These are phyloP conservation scores for Hanseniaspora jakobsenii DNA, from an alignment of 805 yeast species.

Conservation along the genomic window DNA sequence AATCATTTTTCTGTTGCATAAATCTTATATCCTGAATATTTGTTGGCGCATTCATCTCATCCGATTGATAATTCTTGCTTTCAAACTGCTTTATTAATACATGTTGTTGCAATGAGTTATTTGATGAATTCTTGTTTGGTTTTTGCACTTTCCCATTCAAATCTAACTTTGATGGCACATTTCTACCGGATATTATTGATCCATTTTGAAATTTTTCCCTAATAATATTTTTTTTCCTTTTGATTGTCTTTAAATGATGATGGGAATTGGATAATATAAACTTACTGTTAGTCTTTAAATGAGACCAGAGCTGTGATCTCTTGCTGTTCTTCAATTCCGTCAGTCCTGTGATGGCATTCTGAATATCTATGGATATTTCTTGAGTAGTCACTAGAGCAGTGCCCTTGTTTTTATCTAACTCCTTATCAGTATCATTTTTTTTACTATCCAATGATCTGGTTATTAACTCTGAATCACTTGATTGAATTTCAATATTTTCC, in stretches of 20 bases:
- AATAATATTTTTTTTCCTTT: constrained; percentile 12
- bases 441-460: too few species aligned
- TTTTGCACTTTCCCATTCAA: constrained; percentile 2
- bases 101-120: constrained; percentile 1
- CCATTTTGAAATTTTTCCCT: constrained; percentile 13
- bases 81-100: constrained; percentile 4
- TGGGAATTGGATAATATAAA: constrained; percentile 13
- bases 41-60: too few species aligned
- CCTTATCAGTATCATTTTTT: too few species aligned
- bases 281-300: constrained; percentile 10
- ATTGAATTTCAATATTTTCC: too few species aligned
- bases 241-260: constrained; percentile 12
- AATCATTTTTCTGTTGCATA: constrained; percentile 8
- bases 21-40: background rate
- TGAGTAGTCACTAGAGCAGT: constrained; percentile 5
- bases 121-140: background rate
- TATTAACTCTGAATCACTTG: too few species aligned
- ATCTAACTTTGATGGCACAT: constrained; percentile 8
- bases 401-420: too few species aligned
- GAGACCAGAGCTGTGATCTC: constrained; percentile 5
- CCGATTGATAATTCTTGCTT: too few species aligned
- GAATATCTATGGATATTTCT: constrained; percentile 10
- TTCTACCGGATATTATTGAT: constrained; percentile 11
- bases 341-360: constrained; percentile 11
- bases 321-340: constrained; percentile 8